Evolutionary conservation across 306 rosid genomes (phyloP).

Genomic region (Cajanus cajan): DNA sequence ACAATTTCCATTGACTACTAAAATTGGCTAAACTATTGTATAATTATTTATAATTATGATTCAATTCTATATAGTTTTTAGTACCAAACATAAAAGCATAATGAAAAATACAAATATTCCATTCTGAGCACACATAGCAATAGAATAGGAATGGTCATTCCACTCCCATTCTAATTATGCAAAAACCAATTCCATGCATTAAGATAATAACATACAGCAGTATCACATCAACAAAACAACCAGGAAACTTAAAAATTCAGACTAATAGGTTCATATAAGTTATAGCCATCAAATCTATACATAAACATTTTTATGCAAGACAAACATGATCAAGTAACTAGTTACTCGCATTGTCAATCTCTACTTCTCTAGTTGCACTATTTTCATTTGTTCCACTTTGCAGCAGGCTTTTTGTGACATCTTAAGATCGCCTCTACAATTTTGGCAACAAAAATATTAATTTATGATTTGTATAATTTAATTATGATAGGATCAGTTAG

Average conservation of each 20-base stretch:
- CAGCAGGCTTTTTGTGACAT: background rate
- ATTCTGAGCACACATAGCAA: slow-evolving; percentile 15
- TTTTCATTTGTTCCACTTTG: background rate
- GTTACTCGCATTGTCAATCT: background rate
- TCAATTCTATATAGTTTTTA: background rate
- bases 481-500: too few species aligned
- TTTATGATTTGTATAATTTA: background rate
- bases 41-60: too few species aligned
- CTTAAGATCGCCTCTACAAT: background rate
- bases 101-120: slow-evolving; percentile 2
- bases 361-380: background rate
- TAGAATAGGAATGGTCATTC: background rate
- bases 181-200: background rate
- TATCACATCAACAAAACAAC: too few species aligned
- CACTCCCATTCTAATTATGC: background rate
- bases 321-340: background rate
- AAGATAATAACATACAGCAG: background rate
- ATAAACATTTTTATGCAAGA: background rate
- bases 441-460: background rate
- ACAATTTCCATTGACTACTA: too few species aligned
- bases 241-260: background rate
- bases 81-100: background rate
- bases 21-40: too few species aligned
- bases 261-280: background rate
- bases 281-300: background rate